Evolutionary conservation across 2,329 filamentous ascomycete species (phyloP).

Genomic region (Mycosphaerella sp.): DNA sequence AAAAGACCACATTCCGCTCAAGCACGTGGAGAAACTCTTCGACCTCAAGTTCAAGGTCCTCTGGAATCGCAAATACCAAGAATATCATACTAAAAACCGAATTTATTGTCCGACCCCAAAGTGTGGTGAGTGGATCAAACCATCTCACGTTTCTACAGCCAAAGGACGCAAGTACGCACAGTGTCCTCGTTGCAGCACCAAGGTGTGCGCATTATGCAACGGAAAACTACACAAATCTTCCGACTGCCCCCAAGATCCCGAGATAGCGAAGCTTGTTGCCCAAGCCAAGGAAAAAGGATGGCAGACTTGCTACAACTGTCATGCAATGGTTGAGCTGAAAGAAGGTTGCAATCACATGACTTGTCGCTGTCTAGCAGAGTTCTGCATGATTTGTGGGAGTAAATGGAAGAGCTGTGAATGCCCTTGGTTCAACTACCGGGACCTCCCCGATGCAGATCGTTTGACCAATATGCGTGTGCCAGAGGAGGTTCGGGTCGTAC

Average conservation of each 20-base stretch:
- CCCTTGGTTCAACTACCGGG: conserved; percentile 64
- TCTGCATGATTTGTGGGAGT: conserved; percentile 77
- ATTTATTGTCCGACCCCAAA: conserved; percentile 68
- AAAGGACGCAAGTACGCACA: conserved; percentile 57
- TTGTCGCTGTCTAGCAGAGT: conserved; percentile 75
- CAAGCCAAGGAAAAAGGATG: conserved; percentile 63
- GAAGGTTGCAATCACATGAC: conserved; percentile 90
- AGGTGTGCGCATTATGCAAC: conserved; percentile 69
- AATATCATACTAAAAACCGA: conserved; percentile 67
- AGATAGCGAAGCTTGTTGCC: conserved; percentile 56
- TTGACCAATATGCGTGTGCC: conserved; percentile 50
- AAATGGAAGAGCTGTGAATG: conserved; percentile 83
- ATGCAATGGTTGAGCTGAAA: conserved; percentile 66
- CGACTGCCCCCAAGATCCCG: conserved; percentile 67
- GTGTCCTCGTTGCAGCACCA: conserved; percentile 65
- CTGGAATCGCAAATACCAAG: conserved; percentile 76
- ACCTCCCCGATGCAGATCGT: conserved; percentile 47
- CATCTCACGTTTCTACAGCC: conserved; percentile 55
- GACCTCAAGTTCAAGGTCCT: conserved; percentile 65
- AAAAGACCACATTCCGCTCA: conserved; percentile 63
- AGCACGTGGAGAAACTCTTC: conserved; percentile 70
- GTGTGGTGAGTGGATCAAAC: conserved; percentile 76
- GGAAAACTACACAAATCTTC: conserved; percentile 63
- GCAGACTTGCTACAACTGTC: conserved; percentile 71
- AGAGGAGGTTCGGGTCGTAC: conserved; percentile 37